Evolutionary conservation across 1,284 basidiomycete species (phyloP).

Genomic region (Ceratobasidium sp.): DNA sequence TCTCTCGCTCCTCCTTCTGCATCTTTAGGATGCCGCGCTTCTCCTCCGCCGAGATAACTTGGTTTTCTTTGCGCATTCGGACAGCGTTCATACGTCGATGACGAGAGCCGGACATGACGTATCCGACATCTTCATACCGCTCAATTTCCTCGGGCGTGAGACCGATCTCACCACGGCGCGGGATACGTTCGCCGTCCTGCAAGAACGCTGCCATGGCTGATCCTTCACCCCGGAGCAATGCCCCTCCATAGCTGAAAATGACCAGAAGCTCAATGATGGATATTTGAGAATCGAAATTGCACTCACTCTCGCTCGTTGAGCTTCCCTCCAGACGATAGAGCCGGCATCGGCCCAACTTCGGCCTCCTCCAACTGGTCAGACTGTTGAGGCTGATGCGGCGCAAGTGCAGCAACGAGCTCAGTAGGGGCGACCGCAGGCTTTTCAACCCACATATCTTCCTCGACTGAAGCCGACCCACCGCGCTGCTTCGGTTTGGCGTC

Average conservation of each 20-base stretch:
- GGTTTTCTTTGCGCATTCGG: conserved; percentile 97
- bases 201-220: conserved; percentile 97
- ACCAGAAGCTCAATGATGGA: conserved; percentile 15
- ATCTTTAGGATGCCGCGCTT: conserved; percentile 93
- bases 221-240: conserved; percentile 92
- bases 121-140: conserved; percentile 88
- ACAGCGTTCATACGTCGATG: conserved; percentile 98
- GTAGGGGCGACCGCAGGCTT: conserved; percentile 60
- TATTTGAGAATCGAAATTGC: background rate
- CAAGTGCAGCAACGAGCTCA: conserved; percentile 51
- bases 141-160: conserved; percentile 88
- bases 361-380: conserved; percentile 60
- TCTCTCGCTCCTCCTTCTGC: conserved; percentile 91
- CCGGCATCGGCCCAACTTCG: conserved; percentile 70
- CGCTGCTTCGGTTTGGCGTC: conserved; percentile 54
- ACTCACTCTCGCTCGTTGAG: conserved; percentile 75
- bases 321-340: conserved; percentile 60
- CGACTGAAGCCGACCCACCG: conserved; percentile 50
- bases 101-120: conserved; percentile 96
- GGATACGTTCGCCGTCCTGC: conserved; percentile 90
- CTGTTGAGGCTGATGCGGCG: conserved; percentile 16
- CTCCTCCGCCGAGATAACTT: conserved; percentile 98
- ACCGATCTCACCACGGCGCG: conserved; percentile 98
- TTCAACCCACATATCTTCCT: conserved; percentile 79
- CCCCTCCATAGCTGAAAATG: conserved; percentile 70